These are phyloP conservation scores for Sanghuangporus sanghuang DNA, from an alignment of 1,284 basidiomycete species.

Conservation along the genomic window DNA sequence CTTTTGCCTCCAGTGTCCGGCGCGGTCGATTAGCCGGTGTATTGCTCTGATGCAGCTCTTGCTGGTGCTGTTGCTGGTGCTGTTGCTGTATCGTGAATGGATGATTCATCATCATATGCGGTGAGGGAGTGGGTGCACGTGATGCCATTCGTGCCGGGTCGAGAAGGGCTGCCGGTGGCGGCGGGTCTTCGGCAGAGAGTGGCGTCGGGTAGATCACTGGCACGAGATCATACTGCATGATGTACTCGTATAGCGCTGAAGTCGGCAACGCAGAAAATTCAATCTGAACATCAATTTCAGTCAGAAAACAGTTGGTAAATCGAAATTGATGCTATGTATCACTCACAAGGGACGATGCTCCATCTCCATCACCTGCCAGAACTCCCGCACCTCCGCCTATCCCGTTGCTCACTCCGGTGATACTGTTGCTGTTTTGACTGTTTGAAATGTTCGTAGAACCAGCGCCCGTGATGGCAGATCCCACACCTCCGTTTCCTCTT, in stretches of 20 bases:
- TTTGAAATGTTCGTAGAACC: not conserved
- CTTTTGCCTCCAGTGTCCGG: slow-evolving; percentile 33
- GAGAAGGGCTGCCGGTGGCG: slow-evolving; percentile 54
- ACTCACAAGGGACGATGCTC: slow-evolving; percentile 10
- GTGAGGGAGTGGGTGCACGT: slow-evolving; percentile 43
- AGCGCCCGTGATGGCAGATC: not conserved
- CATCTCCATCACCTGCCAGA: slow-evolving; percentile 7
- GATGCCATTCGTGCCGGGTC: slow-evolving; percentile 41
- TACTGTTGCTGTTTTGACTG: not conserved
- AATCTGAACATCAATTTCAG: slow-evolving; percentile 39
- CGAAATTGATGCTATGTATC: not conserved
- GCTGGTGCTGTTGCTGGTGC: slow-evolving; percentile 25
- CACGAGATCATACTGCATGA: slow-evolving; percentile 62
- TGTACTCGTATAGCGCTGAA: slow-evolving; percentile 58
- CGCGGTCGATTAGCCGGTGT: slow-evolving; percentile 61
- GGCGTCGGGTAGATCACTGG: slow-evolving; percentile 67
- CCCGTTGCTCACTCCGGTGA: not conserved
- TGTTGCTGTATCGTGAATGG: not conserved
- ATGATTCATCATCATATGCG: slow-evolving; percentile 20
- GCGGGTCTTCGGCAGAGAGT: slow-evolving; percentile 58
- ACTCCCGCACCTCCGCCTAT: not conserved
- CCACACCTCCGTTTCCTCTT: not conserved
- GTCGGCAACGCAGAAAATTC: slow-evolving; percentile 64
- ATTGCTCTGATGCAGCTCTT: slow-evolving; percentile 25
- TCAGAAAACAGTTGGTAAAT: not conserved